Base-by-base conservation (phyloP, 2,329 filamentous ascomycete species). In the Cordyceps cicadae region DNA sequence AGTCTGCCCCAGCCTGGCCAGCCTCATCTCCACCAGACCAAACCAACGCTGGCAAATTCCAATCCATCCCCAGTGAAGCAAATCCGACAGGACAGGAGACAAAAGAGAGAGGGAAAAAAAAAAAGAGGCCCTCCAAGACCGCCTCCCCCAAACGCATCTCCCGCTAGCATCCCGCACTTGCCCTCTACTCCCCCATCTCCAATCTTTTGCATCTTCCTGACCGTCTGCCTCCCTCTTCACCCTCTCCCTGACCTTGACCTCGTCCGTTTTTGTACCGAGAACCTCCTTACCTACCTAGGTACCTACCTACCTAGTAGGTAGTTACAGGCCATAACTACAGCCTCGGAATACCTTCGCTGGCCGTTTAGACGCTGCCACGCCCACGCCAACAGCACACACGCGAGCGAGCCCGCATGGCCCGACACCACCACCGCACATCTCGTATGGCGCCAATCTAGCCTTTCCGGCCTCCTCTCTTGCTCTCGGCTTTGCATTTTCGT, bases 11-110 rank as follows among this genome's bases (percentile, higher is more conserved):
- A 46, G 45, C 45, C 34, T 43, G 45, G 45, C 54, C 46, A 58
- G 45, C 45, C 54, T 50, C 54, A 58, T 58, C 54, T 58, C 54
- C 54, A 58, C 54, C 19, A 29, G 29, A 43, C 54, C 54, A 49
- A 50, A 48, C 45, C 45, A 48, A 58, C 46, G 45, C 45, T 26
- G 43, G 32, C 45, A 39, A 46, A 55, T 41, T 24, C 54, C 45
- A 58, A 57, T 17, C 17, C 39, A 37, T 48, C 54, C 43, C 29
- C 26, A 19, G 32, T 39, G 12, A 12, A 57, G 41, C 54, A 56
- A 48, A 55, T 49, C 46, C 46, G 21, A 49, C 21, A n/a, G n/a
- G n/a, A n/a, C n/a, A n/a, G n/a, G 24, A 49, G 15, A 49, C 24
- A 24, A 24, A 7, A 29, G 14, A 29, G 15, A 34, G 29, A 29